Conservation (phyloP, 495 filamentous ascomycete species). For the Jackrogersella multiformis region DNA sequence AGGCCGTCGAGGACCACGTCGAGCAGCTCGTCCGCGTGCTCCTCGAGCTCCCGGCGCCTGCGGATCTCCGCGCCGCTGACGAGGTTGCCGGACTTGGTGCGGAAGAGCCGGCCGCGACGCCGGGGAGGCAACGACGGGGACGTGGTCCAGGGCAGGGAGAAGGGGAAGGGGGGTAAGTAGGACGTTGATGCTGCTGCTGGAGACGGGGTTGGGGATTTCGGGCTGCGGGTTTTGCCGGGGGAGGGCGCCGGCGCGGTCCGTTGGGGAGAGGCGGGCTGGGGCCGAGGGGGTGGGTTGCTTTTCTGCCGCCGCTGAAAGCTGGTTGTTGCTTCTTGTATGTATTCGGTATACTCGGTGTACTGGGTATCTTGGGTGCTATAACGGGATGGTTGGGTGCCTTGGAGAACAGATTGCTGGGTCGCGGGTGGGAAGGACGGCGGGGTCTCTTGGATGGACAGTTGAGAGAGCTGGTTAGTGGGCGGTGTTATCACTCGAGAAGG, state of each 20-base stretch:
- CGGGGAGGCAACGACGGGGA: too few relatives aligned
- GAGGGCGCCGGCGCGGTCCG: background rate
- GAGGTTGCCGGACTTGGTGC: constrained; percentile 41
- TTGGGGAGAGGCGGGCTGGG: background rate
- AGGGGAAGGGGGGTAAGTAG: background rate
- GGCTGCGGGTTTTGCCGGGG: background rate
- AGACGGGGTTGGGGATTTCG: background rate
- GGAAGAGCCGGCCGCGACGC: constrained; percentile 33
- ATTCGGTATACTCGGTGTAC: constrained; percentile 10
- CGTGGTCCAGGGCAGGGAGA: constrained; percentile 6
- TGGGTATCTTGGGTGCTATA: constrained; percentile 2
- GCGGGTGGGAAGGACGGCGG: constrained; percentile 25
- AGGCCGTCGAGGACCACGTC: constrained; percentile 41
- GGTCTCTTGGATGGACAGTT: constrained; percentile 32
- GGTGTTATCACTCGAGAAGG: constrained; percentile 26
- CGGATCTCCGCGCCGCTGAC: constrained; percentile 33
- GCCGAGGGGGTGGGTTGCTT: background rate
- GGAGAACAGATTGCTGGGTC: constrained; percentile 1
- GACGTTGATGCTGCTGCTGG: constrained; percentile 7
- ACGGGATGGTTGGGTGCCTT: constrained; percentile 13
- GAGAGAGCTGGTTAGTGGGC: constrained; percentile 28
- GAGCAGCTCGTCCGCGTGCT: constrained; percentile 29
- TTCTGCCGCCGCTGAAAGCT: constrained; percentile 18
- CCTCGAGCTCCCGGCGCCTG: constrained; percentile 30
- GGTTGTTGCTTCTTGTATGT: constrained; percentile 18